Percentiles rank a stretch among this genome's conserved stretches.
These are phyloP conservation scores for Tetrastigma voinierianum DNA, from an alignment of 164 flowering plant genomes.

Conservation along the genomic window DNA sequence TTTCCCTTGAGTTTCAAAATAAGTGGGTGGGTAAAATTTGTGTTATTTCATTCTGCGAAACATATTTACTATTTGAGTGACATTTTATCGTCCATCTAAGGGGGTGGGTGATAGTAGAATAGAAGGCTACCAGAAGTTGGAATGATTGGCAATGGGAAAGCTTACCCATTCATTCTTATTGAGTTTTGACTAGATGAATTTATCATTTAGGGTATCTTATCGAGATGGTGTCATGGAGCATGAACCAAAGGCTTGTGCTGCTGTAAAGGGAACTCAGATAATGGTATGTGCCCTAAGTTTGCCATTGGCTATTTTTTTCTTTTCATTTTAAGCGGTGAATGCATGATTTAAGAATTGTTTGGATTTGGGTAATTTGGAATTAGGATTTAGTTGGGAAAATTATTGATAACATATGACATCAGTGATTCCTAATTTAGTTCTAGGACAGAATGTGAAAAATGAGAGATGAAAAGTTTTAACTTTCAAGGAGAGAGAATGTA, in stretches of 20 bases:
- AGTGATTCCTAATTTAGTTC: too few relatives aligned
- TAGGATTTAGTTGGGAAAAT: not conserved
- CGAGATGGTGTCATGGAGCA: slow-evolving; percentile 95
- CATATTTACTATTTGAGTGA: too few relatives aligned
- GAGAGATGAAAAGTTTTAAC: too few relatives aligned
- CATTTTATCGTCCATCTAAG: too few relatives aligned
- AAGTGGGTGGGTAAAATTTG: too few relatives aligned
- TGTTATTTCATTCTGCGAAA: too few relatives aligned
- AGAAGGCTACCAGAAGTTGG: not conserved
- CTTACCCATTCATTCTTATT: not conserved
- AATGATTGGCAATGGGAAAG: too few relatives aligned
- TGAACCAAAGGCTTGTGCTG: slow-evolving; percentile 95
- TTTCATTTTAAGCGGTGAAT: not conserved
- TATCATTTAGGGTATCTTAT: slow-evolving; percentile 64
- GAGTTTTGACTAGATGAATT: not conserved
- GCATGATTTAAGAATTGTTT: too few relatives aligned
- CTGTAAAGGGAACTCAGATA: slow-evolving; percentile 97
- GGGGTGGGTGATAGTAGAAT: not conserved
- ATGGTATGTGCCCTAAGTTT: slow-evolving; percentile 44
- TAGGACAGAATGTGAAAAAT: too few relatives aligned
- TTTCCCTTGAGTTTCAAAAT: too few relatives aligned
- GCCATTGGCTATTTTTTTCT: not conserved
- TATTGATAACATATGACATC: not conserved
- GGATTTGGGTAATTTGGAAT: not conserved
- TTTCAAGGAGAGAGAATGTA: too few relatives aligned